Percentiles rank a stretch among this genome's conserved stretches.
Conservation (phyloP, 225 moss, liverwort and hornwort genomes). For the Pseudisothecium myosuroides region DNA sequence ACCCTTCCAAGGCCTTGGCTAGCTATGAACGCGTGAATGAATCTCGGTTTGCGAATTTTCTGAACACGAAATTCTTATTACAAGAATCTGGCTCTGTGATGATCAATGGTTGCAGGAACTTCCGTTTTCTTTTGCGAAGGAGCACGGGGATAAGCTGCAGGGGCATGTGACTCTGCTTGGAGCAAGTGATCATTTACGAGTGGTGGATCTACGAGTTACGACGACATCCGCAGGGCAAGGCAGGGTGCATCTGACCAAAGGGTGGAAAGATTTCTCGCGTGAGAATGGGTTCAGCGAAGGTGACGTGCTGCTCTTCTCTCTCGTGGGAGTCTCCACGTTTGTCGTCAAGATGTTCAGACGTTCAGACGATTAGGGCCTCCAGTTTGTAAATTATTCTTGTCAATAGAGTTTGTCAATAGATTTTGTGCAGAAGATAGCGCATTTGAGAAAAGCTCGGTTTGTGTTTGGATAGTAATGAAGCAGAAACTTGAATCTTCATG, state of each 20-base stretch:
- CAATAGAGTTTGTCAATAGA: background rate
- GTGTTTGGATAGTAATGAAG: background rate
- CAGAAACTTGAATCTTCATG: background rate
- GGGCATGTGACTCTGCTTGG: background rate
- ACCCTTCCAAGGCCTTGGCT: background rate
- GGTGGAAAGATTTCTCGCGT: background rate
- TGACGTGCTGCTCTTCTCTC: background rate
- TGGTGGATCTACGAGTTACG: background rate
- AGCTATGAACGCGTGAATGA: background rate
- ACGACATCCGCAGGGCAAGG: background rate
- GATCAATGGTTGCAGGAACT: background rate
- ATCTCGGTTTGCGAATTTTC: background rate
- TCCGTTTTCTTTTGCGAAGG: background rate
- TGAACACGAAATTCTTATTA: background rate
- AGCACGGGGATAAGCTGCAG: conserved; percentile 3
- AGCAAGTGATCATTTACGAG: background rate
- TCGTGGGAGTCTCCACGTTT: conserved; percentile 6
- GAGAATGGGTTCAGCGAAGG: background rate
- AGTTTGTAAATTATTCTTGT: background rate
- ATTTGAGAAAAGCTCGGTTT: background rate
- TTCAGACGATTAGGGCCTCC: background rate
- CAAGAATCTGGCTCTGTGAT: background rate
- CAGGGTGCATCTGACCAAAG: background rate
- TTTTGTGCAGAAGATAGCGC: background rate
- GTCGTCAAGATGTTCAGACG: background rate